Evolutionary conservation across 345 rosid genomes (phyloP).

Genomic region (Eucalyptus guilfoylei): DNA sequence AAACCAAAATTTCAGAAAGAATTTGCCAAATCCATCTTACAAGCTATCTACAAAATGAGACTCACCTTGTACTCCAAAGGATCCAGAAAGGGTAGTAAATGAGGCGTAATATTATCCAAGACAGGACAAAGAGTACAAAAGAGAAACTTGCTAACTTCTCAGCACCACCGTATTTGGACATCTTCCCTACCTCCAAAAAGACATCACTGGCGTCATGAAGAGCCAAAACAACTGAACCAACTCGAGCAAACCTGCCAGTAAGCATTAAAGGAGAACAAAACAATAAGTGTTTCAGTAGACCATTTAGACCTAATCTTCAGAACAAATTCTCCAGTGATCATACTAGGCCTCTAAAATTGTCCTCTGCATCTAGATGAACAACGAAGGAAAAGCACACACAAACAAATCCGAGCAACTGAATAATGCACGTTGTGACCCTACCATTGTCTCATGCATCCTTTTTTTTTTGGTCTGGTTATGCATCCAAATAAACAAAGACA

Average conservation of each 20-base stretch:
- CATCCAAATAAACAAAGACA: neutral
- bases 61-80: slow-evolving; percentile 97
- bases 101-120: slow-evolving; percentile 87
- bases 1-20: neutral
- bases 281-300: neutral
- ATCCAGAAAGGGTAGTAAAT: slow-evolving; percentile 93
- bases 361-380: neutral
- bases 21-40: neutral
- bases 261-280: neutral
- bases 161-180: slow-evolving; percentile 82
- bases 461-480: neutral
- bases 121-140: slow-evolving; percentile 69
- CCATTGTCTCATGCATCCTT: neutral
- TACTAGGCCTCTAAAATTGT: neutral
- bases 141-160: slow-evolving; percentile 70
- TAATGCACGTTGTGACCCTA: neutral
- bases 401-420: neutral
- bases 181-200: slow-evolving; percentile 88
- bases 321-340: neutral
- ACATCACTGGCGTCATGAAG: slow-evolving; percentile 97
- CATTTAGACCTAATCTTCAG: neutral
- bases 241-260: slow-evolving; percentile 69
- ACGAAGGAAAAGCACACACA: neutral
- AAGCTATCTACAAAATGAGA: neutral
- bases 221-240: slow-evolving; percentile 86